Base-by-base conservation (phyloP, 257 asterid species). In the Paraleonurus japonicus region DNA sequence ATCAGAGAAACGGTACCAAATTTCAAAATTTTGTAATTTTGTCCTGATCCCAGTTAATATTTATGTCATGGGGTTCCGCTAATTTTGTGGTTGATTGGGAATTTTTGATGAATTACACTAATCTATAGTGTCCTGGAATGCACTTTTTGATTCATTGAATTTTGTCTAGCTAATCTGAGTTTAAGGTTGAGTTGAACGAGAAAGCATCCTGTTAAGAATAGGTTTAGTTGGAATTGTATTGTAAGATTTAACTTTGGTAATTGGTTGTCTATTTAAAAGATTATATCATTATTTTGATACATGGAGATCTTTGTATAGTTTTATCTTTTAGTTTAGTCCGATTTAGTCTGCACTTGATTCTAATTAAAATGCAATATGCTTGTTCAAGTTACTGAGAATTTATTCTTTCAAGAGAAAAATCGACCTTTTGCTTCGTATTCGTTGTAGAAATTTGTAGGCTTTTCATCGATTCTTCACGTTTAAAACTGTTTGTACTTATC, bases 1-100 rank as follows among this genome's bases (percentile, higher is more conserved):
- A 85, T 92, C 70, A 82, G 92, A 63, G 85, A 89, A 80, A 85
- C 88, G 89, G 98, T 92, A 84, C 19, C 30, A 9, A 51, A 16
- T 30, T 50, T 12, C 7, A 0, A 1, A 16, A 7, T 67, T 67
- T n/a, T 4, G 1, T 11, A 3, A 20, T 51, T 67, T 67, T 32
- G 16, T n/a, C 48, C 51, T 27, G 26, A 27, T 7, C 43, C 41
- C 59, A 43, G 1, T 26, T 33, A 6, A 13, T 63, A 1, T 37
- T 63, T 20, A 22, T 3, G 1, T 65, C 19, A 17, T 35, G 45
- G 11, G 53, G 45, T 50, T 32, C 53, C 6, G 47, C 24, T 54
- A 23, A 33, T 23, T 32, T 67, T 33, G 16, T 13, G 16, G 5
- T 32, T 54, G 39, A 17, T 7, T 0, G 11, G 32, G 17, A 16